Evolutionary conservation across 495 filamentous ascomycete genomes (phyloP).

Genomic region (Aspergillus funiculosus): DNA sequence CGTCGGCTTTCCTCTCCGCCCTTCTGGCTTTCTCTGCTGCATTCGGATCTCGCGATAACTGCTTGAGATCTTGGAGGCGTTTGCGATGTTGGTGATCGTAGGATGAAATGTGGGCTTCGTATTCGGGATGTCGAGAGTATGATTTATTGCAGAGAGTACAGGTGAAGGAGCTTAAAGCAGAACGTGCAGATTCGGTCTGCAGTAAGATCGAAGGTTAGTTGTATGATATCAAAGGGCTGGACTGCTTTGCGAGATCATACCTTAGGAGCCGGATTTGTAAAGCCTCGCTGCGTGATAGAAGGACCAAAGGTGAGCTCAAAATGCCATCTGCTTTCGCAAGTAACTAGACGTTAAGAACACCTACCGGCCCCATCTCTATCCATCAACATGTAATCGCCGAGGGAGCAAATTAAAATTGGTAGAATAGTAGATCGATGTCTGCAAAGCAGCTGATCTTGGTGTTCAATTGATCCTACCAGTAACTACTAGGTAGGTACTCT

Average conservation of each 20-base stretch:
- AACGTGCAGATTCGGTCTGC: constrained; percentile 78
- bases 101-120: constrained; percentile 55
- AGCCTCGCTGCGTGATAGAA: constrained; percentile 29
- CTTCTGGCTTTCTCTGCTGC: constrained; percentile 57
- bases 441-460: too few species aligned
- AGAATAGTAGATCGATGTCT: too few species aligned
- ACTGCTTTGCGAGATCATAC: constrained; percentile 19
- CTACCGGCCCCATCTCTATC: constrained; percentile 13
- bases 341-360: background rate
- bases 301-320: background rate
- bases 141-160: constrained; percentile 60
- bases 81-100: constrained; percentile 61
- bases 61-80: constrained; percentile 58
- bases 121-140: constrained; percentile 56
- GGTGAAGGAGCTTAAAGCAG: constrained; percentile 84
- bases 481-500: too few species aligned
- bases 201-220: background rate
- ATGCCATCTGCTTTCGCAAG: background rate
- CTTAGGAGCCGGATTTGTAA: constrained; percentile 49
- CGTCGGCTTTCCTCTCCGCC: constrained; percentile 65
- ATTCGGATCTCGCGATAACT: constrained; percentile 53
- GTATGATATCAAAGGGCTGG: too few species aligned
- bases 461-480: too few species aligned
- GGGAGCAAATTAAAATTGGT: too few species aligned
- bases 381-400: background rate